A percentile compares a stretch with the other conserved stretches of the same genome.
These are phyloP conservation scores for Entophlyctis luteolus DNA, from an alignment of 192 early-diverging fungal genomes.

Conservation along the genomic window DNA sequence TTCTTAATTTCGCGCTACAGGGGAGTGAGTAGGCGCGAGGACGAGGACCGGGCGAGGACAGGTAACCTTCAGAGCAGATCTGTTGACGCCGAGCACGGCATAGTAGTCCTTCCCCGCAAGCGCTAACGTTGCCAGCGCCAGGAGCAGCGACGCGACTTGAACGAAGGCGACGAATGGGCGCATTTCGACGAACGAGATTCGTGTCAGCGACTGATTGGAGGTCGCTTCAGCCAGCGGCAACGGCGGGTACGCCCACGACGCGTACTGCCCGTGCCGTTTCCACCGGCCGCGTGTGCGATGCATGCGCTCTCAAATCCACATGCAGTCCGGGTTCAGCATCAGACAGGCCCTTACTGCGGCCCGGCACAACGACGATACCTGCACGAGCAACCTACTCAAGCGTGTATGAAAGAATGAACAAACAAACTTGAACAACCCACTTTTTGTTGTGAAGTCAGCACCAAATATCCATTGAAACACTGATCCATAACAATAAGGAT, in stretches of 20 bases:
- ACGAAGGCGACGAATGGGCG: background rate
- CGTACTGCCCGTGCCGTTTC: background rate
- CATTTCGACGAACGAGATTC: no score
- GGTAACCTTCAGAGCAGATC: conserved; percentile 61
- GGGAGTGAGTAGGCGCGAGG: background rate
- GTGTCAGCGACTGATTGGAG: no score
- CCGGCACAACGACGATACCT: no score
- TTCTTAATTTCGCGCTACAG: conserved; percentile 81
- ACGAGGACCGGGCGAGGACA: background rate
- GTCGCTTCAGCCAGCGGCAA: no score
- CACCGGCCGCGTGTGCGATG: background rate
- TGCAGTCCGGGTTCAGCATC: no score
- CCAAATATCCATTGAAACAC: no score
- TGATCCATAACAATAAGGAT: no score
- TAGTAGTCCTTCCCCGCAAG: conserved; percentile 71
- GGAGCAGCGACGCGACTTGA: background rate
- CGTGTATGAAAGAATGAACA: no score
- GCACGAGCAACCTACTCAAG: no score
- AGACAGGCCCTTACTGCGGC: no score
- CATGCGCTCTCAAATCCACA: background rate
- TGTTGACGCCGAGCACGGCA: conserved; percentile 78
- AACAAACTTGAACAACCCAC: no score
- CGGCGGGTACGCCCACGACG: background rate
- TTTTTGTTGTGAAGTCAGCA: no score
- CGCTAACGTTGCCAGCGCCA: conserved; percentile 33